A percentile compares a stretch with the other conserved stretches of the same genome.
phyloP scores from a whole-genome alignment of 345 rosid genomes.

The Gossypium bickii region DNA sequence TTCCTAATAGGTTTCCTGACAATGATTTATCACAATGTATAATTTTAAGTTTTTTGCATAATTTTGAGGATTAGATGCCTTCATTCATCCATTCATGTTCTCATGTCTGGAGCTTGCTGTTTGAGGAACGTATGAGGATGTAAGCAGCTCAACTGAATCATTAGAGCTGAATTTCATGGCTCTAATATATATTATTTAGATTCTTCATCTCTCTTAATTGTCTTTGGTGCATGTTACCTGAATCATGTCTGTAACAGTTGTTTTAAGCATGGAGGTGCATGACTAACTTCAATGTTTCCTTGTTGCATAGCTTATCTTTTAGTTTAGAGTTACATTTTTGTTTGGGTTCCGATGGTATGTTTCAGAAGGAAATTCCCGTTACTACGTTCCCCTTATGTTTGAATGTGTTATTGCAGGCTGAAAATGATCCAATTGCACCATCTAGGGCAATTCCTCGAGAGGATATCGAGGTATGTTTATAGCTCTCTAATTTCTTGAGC shows the following conservation, averaged over 20 bases:
- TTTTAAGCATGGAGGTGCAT: background rate
- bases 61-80: background rate
- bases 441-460: constrained; percentile 75
- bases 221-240: background rate
- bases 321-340: background rate
- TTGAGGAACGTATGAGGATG: background rate
- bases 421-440: constrained; percentile 91
- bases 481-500: background rate
- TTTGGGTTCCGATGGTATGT: background rate
- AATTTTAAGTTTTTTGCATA: background rate
- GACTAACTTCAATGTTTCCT: background rate
- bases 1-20: background rate
- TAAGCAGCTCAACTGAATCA: background rate
- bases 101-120: background rate
- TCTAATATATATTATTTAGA: background rate
- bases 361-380: background rate
- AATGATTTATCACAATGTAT: background rate
- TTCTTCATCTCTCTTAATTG: background rate
- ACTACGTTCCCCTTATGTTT: background rate
- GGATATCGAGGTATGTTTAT: constrained; percentile 60
- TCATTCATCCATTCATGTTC: background rate
- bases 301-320: background rate
- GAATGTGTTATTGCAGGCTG: constrained; percentile 49
- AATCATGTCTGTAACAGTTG: background rate
- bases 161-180: background rate